Evolutionary conservation across 1,139 yeast species (phyloP).

Genomic region (Yamadazyma dushanensis): DNA sequence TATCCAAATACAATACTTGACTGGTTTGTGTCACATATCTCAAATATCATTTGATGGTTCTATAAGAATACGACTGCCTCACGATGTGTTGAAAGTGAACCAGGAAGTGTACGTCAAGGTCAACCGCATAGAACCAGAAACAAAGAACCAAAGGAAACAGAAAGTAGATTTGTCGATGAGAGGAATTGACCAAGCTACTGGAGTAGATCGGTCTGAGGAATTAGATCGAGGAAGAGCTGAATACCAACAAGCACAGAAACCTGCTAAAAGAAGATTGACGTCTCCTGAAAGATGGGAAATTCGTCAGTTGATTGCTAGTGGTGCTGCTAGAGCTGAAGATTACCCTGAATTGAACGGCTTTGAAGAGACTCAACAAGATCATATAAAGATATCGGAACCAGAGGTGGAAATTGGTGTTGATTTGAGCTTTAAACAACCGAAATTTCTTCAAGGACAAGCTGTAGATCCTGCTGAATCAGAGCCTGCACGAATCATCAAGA

Average conservation of each 20-base stretch:
- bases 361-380: slow-evolving; percentile 31
- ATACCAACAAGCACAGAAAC: slow-evolving; percentile 2
- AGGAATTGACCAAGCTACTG: slow-evolving; percentile 72
- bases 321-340: slow-evolving; percentile 67
- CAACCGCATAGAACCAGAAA: slow-evolving; percentile 32
- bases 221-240: slow-evolving; percentile 22
- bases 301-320: slow-evolving; percentile 77
- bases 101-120: slow-evolving; percentile 72
- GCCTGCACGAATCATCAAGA: slow-evolving; percentile 59
- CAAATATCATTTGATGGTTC: slow-evolving; percentile 50
- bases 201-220: slow-evolving; percentile 41
- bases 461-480: slow-evolving; percentile 30
- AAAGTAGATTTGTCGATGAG: slow-evolving; percentile 69
- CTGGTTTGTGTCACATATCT: slow-evolving; percentile 79
- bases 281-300: slow-evolving; percentile 94
- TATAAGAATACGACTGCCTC: slow-evolving; percentile 54
- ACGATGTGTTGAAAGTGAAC: slow-evolving; percentile 55
- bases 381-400: slow-evolving; percentile 27
- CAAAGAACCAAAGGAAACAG: slow-evolving; percentile 15
- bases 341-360: slow-evolving; percentile 58
- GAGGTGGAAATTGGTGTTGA: slow-evolving; percentile 74
- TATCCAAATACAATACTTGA: slow-evolving; percentile 34
- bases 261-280: slow-evolving; percentile 51
- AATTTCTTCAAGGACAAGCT: slow-evolving; percentile 63
- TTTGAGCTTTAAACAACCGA: slow-evolving; percentile 66